Base-by-base conservation (phyloP, 768 basidiomycete genomes). In the Termitomyces sp. region DNA sequence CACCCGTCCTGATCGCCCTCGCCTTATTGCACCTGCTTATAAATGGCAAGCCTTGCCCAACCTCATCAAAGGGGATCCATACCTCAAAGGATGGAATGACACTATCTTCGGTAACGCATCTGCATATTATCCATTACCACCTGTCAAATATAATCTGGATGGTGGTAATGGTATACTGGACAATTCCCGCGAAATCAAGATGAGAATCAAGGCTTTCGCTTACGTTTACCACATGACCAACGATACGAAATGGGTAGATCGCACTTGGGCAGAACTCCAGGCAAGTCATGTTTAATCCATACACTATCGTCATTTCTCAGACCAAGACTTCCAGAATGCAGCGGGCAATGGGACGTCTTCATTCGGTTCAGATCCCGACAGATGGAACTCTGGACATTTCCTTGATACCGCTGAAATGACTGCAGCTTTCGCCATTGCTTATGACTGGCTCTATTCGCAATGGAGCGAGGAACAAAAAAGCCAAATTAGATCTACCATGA, bases 191-290 rank as follows among this genome's bases (percentile, higher is more conserved):
- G 82, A 89, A 69, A 78, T 96, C 66, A 98, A 99, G 72, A 79
- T 88, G 76, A 82, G 91, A 54, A 77, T 98, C 72, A 99, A 99
- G 73, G 91, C 91, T 49, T 94, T 91, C 73, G 83, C 85, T 1
- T 99, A 98, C 65, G 94, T 80, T 32, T 98, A 88, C 71, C 84
- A 84, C 46, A 85, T 97, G 83, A 90, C 93, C 52, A 92, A 94
- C 59, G 86, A 98, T 70, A 94, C 91, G 10, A 84, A 82, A 68
- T 99, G 91, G 89, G 85, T 86, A 7, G 91, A 98, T 66, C 82
- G 94, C 51, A 78, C 86, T 14, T 97, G 85, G 86, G 67, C 66
- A 9, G 97, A 99, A 72, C 72, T 99, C 35, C 77, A 85, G 73
- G 94, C 92, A 63, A 51, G 85, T 73, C 42, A 19, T 48, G 34